Conservation (phyloP, 352 stramenopile genomes). For the Phytophthora fragariaefolia region DNA sequence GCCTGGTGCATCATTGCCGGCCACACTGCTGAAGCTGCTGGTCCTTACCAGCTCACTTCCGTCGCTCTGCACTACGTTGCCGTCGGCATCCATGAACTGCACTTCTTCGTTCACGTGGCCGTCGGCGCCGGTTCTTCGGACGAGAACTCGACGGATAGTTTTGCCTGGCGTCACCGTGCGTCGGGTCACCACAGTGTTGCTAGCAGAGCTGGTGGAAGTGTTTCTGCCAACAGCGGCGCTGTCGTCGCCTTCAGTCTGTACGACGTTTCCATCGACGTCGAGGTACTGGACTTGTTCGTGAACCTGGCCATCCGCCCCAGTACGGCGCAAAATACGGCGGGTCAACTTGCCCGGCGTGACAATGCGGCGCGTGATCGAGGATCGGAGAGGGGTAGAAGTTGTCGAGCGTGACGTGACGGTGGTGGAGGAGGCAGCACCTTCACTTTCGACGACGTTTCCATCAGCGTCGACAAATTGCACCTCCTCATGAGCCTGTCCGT, state of each 20-base stretch:
- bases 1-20: background rate
- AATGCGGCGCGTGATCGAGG: constrained; percentile 17
- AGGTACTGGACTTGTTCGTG: constrained; percentile 37
- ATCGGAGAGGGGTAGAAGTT: background rate
- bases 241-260: constrained; percentile 26
- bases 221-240: background rate
- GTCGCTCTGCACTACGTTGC: constrained; percentile 30
- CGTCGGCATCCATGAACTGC: constrained; percentile 31
- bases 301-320: constrained; percentile 23
- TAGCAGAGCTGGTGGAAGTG: constrained; percentile 14
- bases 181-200: constrained; percentile 7
- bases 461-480: constrained; percentile 24
- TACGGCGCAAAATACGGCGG: constrained; percentile 28
- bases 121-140: constrained; percentile 30
- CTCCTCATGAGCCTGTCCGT: constrained; percentile 27
- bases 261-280: constrained; percentile 29
- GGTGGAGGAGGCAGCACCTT: background rate
- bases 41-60: constrained; percentile 11
- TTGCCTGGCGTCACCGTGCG: constrained; percentile 29
- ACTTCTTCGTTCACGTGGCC: constrained; percentile 30
- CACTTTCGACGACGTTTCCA: constrained; percentile 13
- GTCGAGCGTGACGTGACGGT: background rate
- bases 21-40: constrained; percentile 6
- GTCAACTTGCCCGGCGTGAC: constrained; percentile 29
- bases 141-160: constrained; percentile 22